Conservation (phyloP, 495 filamentous ascomycete species). For the Penicillium longicatenatum region DNA sequence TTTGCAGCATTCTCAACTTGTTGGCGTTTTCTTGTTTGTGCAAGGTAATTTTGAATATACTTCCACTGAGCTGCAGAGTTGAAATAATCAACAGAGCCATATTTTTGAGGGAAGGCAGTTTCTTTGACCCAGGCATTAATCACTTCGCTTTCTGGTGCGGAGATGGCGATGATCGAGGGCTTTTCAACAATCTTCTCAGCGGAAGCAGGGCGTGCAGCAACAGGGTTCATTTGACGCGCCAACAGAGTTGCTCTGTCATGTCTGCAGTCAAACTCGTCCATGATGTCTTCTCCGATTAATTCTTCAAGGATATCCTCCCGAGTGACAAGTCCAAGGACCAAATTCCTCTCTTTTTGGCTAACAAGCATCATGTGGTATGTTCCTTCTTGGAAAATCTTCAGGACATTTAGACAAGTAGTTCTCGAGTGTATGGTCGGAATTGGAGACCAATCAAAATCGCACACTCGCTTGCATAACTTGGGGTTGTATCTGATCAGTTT, state of each 20-base stretch:
- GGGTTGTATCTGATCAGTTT: slow-evolving; percentile 95
- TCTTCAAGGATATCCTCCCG: slow-evolving; percentile 95
- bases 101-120: not conserved
- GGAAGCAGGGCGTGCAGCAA: slow-evolving; percentile 53
- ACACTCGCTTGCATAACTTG: slow-evolving; percentile 75
- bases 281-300: slow-evolving; percentile 85
- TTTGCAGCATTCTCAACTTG: slow-evolving; percentile 1
- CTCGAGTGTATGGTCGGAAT: slow-evolving; percentile 87
- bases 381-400: slow-evolving; percentile 97
- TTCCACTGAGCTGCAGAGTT: slow-evolving; percentile 11
- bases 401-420: slow-evolving; percentile 90
- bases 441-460: slow-evolving; percentile 84
- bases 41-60: slow-evolving; percentile 7
- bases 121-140: not conserved
- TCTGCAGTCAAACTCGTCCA: slow-evolving; percentile 85
- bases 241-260: slow-evolving; percentile 85
- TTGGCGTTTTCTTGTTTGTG: not conserved
- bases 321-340: slow-evolving; percentile 85
- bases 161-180: slow-evolving; percentile 27
- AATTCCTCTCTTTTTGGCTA: slow-evolving; percentile 78
- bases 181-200: slow-evolving; percentile 53
- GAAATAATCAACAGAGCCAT: slow-evolving; percentile 5
- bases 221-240: slow-evolving; percentile 55
- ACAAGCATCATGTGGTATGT: slow-evolving; percentile 96
- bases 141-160: slow-evolving; percentile 28